Base-by-base conservation (phyloP, 2,329 filamentous ascomycete species). In the Magnaporthiopsis incrustans region DNA sequence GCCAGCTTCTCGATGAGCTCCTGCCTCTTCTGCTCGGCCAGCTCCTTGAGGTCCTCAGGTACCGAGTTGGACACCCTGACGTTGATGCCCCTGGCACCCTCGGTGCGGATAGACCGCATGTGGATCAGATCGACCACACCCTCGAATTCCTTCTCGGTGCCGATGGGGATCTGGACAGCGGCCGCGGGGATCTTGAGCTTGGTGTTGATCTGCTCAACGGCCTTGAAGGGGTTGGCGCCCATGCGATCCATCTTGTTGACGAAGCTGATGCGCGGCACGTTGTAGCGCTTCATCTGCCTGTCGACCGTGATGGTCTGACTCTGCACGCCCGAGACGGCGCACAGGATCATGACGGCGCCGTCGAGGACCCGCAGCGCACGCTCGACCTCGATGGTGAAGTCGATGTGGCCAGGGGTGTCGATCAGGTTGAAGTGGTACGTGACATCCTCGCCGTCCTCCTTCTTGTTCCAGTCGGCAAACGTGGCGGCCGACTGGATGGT, bases 181-280 rank as follows among this genome's bases (percentile, higher is more conserved):
- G 95, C 95, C 44, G 95, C 95, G 38, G 91, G 88, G 63, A 98
- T 89, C 79, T 93, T 93, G 67, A 99, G 85, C 79, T 99, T 99
- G 71, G 88, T 85, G 80, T 97, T 97, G 82, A 99, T 98, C 79
- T 97, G 93, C 57, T 99, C 94, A 65, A 99, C 88, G 11, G 92
- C 93, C 79, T 96, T 97, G 87, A 93, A 99, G 11, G 95, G 95
- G 75, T 99, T 98, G 68, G 95, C 91, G 66, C 95, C 95, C 90
- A 97, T 97, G 69, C 95, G 89, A 74, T 99, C 95, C 94, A 99
- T 98, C 84, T 99, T 99, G 82, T 99, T 99, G 75, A 99, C 87
- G 73, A 99, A 99, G 64, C 91, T 96, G 75, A 99, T 88, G 71
- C 95, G 86, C 66, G 95, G 95, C 67, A 99, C 89, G 74, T 98